A percentile compares a stretch with the other conserved stretches of the same genome.
phyloP scores from a whole-genome alignment of 768 basidiomycete species.

The Tylopilus rubrobrunneus region DNA sequence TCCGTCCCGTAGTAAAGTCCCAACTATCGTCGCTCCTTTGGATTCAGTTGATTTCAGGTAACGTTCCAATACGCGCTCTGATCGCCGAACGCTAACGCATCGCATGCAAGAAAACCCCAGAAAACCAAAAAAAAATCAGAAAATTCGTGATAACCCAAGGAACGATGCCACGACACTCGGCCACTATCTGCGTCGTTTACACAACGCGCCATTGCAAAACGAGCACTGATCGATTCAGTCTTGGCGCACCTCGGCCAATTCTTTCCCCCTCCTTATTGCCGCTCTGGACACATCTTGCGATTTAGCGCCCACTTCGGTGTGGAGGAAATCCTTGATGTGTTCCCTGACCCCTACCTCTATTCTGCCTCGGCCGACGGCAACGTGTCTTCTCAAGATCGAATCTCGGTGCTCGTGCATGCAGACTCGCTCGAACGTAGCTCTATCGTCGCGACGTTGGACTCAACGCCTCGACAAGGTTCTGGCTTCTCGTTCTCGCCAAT shows the following conservation, averaged over 20 bases:
- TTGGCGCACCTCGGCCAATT: background rate
- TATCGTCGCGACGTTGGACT: background rate
- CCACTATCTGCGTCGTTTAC: background rate
- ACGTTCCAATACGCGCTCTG: too few species aligned
- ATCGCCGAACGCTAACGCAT: too few species aligned
- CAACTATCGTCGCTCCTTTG: too few species aligned
- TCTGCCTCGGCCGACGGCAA: background rate
- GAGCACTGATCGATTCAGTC: background rate
- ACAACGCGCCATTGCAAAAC: background rate
- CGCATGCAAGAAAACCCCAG: too few species aligned
- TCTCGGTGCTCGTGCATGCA: background rate
- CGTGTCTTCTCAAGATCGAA: background rate
- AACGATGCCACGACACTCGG: too few species aligned
- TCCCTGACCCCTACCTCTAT: background rate
- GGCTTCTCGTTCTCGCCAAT: background rate
- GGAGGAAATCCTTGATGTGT: constrained; percentile 7
- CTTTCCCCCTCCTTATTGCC: background rate
- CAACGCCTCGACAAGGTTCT: background rate
- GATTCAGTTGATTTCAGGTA: too few species aligned
- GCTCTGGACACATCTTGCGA: constrained; percentile 2
- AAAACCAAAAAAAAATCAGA: too few species aligned
- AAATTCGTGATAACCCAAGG: too few species aligned
- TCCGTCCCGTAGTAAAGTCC: too few species aligned
- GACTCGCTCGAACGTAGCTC: background rate
- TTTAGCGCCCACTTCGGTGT: constrained; percentile 4